Conservation (phyloP, 768 basidiomycete genomes). For the Lyophyllum decastes region DNA sequence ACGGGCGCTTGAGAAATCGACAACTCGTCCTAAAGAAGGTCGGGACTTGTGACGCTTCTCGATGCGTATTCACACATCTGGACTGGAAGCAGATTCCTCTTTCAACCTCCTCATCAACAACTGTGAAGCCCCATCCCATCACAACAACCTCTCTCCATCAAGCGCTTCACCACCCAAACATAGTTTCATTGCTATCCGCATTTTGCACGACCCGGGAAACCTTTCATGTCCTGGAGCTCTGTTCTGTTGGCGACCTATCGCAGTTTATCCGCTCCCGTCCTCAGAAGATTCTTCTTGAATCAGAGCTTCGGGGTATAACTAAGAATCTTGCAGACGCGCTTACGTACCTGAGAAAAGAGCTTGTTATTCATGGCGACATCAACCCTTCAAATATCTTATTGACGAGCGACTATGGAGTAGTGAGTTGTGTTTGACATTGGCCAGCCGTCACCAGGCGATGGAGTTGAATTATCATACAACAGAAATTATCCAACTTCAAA, state of each 20-base stretch:
- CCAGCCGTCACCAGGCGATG: background rate
- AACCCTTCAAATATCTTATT: constrained; percentile 39
- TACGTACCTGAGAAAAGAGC: constrained; percentile 40
- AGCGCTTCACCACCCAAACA: constrained; percentile 48
- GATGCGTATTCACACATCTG: background rate
- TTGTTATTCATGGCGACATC: constrained; percentile 46
- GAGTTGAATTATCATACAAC: background rate
- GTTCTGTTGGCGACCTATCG: constrained; percentile 38
- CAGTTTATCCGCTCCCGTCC: constrained; percentile 27
- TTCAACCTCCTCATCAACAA: background rate
- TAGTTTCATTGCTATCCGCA: constrained; percentile 45
- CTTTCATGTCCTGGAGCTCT: constrained; percentile 49
- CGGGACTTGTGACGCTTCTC: background rate
- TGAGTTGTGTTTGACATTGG: constrained; percentile 24
- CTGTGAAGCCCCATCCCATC: constrained; percentile 6
- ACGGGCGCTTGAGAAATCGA: constrained; percentile 44
- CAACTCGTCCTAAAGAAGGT: constrained; percentile 47
- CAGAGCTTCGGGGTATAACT: constrained; percentile 36
- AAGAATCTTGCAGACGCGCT: constrained; percentile 44
- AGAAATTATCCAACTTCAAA: constrained; percentile 50
- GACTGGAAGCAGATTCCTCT: background rate
- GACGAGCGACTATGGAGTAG: constrained; percentile 38
- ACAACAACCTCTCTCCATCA: constrained; percentile 34
- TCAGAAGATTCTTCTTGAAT: constrained; percentile 28
- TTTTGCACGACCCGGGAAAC: constrained; percentile 32